Evolutionary conservation across 768 basidiomycete genomes (phyloP), one percentile per base, ranked within the genome.

Genomic region (Gloeostereum incarnatum): DNA sequence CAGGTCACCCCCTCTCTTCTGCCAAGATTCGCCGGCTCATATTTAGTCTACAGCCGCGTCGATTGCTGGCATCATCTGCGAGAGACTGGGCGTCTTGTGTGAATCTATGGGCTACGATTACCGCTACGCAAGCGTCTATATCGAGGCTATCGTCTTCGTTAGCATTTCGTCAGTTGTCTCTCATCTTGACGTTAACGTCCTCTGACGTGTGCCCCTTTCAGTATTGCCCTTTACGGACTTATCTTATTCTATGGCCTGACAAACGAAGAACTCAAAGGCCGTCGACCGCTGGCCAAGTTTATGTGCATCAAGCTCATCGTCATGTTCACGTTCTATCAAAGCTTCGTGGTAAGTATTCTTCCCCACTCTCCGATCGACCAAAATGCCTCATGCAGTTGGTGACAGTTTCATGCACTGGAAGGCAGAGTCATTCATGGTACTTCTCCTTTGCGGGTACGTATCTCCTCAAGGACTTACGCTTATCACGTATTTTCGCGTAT

Each of bases 271-370:
- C 71, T 94, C n/a, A 61, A 51, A 39, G 86, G 81, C 23, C 69
- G 76, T 13, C 69, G 81, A 19, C 92, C 90, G 19, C 61, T 92
- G 20, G 75, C 81, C 18, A 93, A 93, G 63, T 94, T 94, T 56
- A 53, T 93, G 44, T 63, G 76, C 2, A 91, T 94, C 64, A 93
- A 93, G 57, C 60, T 86, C 21, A 83, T 89, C 34, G 83, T 90
- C 31, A 78, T 90, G 75, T 78, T 84, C 54, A 90, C 88, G 0
- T 92, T 87, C 57, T 94, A 92, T 55, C 91, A 92, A 50, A 67
- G 72, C 1, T 83, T 89, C 49, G 57, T 87, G 36, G 80, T 83
- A 49, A 38, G 79, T 60, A 18, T 3, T 36, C 2, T n/a, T 5
- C 16, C 32, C 17, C 17, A 13, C 13, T 22, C 23, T 14, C 31